Evolutionary conservation across 768 basidiomycete genomes (phyloP).

Genomic region (Russula lepida): DNA sequence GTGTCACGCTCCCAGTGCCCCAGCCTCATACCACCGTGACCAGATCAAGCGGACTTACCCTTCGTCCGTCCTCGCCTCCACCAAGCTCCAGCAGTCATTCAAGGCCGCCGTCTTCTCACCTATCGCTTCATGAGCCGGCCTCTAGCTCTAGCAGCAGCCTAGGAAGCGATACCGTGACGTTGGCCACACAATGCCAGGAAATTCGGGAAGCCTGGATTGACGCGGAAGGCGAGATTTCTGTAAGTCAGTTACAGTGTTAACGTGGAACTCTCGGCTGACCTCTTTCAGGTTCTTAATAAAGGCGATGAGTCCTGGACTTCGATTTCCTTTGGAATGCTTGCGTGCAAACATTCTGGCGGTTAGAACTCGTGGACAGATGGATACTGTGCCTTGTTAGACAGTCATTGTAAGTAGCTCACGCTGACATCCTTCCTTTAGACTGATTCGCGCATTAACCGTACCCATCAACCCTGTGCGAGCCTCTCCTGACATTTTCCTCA

Average conservation of each 20-base stretch:
- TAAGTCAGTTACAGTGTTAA: not conserved
- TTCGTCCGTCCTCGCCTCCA: not conserved
- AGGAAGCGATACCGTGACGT: not conserved
- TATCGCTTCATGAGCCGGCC: not conserved
- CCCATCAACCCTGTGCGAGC: not conserved
- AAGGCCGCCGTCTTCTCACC: not conserved
- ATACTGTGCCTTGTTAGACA: not conserved
- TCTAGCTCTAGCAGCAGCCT: not conserved
- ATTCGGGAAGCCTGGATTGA: not conserved
- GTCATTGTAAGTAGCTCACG: not conserved
- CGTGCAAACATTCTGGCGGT: not conserved
- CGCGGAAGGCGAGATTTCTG: not conserved
- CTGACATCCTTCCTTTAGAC: not conserved
- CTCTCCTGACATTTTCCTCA: not conserved
- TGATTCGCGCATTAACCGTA: not conserved
- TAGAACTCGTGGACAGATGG: not conserved
- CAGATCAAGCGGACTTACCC: not conserved
- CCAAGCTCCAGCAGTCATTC: not conserved
- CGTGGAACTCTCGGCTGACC: not conserved
- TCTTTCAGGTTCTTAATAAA: too few species aligned
- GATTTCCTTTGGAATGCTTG: not conserved
- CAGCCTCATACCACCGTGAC: not conserved
- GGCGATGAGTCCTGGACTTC: too few species aligned
- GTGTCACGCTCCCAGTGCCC: not conserved
- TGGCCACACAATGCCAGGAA: not conserved